Evolutionary conservation across 2,329 filamentous ascomycete species (phyloP).

Genomic region (Ophiostoma montium): DNA sequence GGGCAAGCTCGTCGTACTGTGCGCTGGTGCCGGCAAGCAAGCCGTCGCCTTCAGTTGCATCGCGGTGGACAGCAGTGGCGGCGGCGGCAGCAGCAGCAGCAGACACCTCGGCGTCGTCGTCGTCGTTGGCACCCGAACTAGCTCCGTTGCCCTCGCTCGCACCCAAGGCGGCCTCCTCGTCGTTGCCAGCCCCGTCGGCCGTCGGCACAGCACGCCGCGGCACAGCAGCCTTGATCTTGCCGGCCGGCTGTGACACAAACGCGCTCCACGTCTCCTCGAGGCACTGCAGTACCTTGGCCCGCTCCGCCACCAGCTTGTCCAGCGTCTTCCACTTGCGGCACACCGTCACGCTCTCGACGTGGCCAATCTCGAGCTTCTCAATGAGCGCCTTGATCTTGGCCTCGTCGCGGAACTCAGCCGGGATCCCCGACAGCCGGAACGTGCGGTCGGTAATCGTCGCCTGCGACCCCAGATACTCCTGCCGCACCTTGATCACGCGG

Average conservation of each 20-base stretch:
- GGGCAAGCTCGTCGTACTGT: constrained; percentile 20
- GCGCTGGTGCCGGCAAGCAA: constrained; percentile 35
- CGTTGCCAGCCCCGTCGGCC: constrained; percentile 18
- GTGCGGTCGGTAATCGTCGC: constrained; percentile 94
- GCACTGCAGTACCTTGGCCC: constrained; percentile 50
- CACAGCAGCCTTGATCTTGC: constrained; percentile 23
- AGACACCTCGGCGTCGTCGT: neutral
- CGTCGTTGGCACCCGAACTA: too few relatives aligned
- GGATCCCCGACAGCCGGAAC: constrained; percentile 81
- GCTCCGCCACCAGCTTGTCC: constrained; percentile 56
- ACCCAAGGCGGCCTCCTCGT: neutral
- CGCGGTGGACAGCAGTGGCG: neutral
- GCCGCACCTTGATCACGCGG: constrained; percentile 70
- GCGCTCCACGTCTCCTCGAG: constrained; percentile 77
- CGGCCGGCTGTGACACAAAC: constrained; percentile 41
- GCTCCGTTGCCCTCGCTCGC: neutral
- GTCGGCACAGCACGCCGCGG: constrained; percentile 19
- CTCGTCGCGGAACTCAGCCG: constrained; percentile 63
- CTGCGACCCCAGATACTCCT: constrained; percentile 84
- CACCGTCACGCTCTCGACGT: constrained; percentile 74
- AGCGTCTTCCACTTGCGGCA: constrained; percentile 78
- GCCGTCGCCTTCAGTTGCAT: constrained; percentile 37
- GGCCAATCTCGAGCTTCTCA: constrained; percentile 76
- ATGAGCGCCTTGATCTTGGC: constrained; percentile 73
- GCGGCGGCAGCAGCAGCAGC: neutral